A percentile compares a stretch with the other conserved stretches of the same genome.
Evolutionary conservation across 441 rosid genomes (phyloP).

Genomic region (Breynia disticha): DNA sequence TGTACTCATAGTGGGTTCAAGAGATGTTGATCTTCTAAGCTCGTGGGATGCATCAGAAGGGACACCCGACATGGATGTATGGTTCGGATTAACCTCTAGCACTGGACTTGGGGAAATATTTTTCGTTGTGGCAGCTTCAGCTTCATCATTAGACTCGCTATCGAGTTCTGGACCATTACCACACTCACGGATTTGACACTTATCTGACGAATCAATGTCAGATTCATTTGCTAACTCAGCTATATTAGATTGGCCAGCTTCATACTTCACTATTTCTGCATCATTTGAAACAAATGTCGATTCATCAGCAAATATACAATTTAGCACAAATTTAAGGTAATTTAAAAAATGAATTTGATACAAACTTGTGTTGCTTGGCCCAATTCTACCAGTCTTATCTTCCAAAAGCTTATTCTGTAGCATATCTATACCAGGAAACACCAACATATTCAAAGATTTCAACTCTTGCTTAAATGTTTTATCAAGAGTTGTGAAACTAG

Average conservation of each 20-base stretch:
- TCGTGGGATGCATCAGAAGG: constrained; percentile 26
- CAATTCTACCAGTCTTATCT: constrained; percentile 24
- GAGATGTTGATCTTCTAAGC: constrained; percentile 12
- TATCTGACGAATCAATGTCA: constrained; percentile 28
- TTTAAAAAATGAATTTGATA: constrained; percentile 3
- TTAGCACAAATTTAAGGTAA: constrained; percentile 5
- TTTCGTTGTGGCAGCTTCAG: constrained; percentile 18
- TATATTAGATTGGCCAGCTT: constrained; percentile 12
- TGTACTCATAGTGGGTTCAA: constrained; percentile 11
- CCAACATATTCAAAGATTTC: constrained; percentile 72
- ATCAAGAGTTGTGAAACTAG: constrained; percentile 61
- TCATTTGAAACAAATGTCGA: constrained; percentile 16
- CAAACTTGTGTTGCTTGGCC: constrained; percentile 24
- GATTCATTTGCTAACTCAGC: constrained; percentile 27
- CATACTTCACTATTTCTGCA: constrained; percentile 15
- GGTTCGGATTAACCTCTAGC: constrained; percentile 17
- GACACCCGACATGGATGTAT: constrained; percentile 20
- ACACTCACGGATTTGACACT: constrained; percentile 20
- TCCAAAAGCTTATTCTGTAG: constrained; percentile 58
- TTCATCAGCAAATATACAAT: constrained; percentile 1
- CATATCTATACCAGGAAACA: constrained; percentile 91
- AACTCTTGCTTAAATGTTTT: constrained; percentile 53
- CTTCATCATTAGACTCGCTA: constrained; percentile 18
- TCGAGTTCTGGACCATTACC: constrained; percentile 20
- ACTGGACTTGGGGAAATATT: constrained; percentile 21